Conservation (phyloP, 75 land plant genomes). For the Ceratopteris richardii region DNA sequence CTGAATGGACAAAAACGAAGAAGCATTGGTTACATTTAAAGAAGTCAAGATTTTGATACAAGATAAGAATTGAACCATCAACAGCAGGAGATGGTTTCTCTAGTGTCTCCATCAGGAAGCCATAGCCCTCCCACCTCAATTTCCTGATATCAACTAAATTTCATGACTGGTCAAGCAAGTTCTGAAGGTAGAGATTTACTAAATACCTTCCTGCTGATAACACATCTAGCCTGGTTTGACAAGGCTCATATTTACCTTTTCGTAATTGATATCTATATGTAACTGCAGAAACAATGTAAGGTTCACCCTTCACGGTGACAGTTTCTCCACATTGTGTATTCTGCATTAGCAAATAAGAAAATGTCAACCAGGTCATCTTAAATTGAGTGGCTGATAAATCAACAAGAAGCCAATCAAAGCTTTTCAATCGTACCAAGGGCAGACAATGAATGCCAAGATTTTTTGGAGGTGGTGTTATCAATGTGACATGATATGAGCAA, state of each 20-base stretch:
- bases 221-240: constrained; percentile 93
- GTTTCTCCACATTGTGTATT: constrained; percentile 95
- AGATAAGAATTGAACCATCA: no score
- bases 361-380: neutral
- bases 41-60: no score
- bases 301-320: constrained; percentile 83
- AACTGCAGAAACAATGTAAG: constrained; percentile 84
- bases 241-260: constrained; percentile 91
- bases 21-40: no score
- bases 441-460: constrained; percentile 82
- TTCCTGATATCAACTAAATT: no score
- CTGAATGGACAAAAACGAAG: no score
- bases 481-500: constrained; percentile 73
- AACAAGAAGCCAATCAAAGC: neutral
- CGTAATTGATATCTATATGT: constrained; percentile 83
- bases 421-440: constrained; percentile 41
- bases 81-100: no score
- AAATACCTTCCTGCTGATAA: constrained; percentile 83
- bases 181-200: constrained; percentile 76
- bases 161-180: constrained; percentile 48
- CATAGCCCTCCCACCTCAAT: no score
- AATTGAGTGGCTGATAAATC: neutral
- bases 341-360: constrained; percentile 25
- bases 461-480: constrained; percentile 83
- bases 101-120: no score